Evolutionary conservation across 2,329 filamentous ascomycete genomes (phyloP).

Genomic region (Rhynchosporium secalis): DNA sequence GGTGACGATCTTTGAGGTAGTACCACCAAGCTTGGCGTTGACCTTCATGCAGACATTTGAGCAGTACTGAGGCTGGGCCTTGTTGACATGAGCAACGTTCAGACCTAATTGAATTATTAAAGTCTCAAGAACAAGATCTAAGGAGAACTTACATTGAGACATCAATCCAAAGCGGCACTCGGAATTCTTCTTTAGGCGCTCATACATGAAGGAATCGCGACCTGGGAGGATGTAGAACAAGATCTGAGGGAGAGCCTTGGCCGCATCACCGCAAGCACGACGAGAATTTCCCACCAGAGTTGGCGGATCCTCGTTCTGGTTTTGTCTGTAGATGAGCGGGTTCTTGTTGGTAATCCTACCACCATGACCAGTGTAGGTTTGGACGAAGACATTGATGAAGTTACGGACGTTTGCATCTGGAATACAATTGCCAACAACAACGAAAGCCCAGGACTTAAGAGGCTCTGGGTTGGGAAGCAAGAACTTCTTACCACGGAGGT

Average conservation of each 20-base stretch:
- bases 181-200: slow-evolving; percentile 83
- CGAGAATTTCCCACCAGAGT: slow-evolving; percentile 24
- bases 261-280: slow-evolving; percentile 27
- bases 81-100: slow-evolving; percentile 67
- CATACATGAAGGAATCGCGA: slow-evolving; percentile 72
- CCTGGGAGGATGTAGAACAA: slow-evolving; percentile 75
- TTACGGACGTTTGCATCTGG: slow-evolving; percentile 47
- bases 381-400: slow-evolving; percentile 62
- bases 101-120: slow-evolving; percentile 52
- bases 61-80: slow-evolving; percentile 77
- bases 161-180: slow-evolving; percentile 84
- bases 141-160: slow-evolving; percentile 58
- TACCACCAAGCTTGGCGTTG: slow-evolving; percentile 90
- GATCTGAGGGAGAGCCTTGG: slow-evolving; percentile 59
- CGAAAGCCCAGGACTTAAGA: slow-evolving; percentile 74
- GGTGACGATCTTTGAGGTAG: slow-evolving; percentile 53
- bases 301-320: slow-evolving; percentile 23
- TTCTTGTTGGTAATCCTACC: slow-evolving; percentile 51
- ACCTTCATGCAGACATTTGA: slow-evolving; percentile 97
- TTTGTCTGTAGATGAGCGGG: slow-evolving; percentile 43
- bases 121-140: background rate
- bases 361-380: slow-evolving; percentile 61
- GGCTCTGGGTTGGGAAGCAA: slow-evolving; percentile 59
- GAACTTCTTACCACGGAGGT: slow-evolving; percentile 81
- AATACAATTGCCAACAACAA: slow-evolving; percentile 61